Conservation (phyloP, 805 yeast species). For the Schizosaccharomyces osmophilus region DNA sequence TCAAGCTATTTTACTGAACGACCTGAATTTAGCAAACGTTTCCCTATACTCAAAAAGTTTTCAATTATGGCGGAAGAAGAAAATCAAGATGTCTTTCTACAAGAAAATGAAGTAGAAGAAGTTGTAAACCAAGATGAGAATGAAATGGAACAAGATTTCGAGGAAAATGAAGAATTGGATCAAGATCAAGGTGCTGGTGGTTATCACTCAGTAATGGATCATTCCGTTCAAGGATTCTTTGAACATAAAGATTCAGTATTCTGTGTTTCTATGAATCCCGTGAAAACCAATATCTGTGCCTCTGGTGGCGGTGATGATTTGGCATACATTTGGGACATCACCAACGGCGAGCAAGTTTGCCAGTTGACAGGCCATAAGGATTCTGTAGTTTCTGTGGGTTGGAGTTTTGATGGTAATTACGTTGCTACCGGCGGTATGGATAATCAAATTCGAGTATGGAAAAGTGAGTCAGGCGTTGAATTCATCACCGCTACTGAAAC, state of each 20-base stretch:
- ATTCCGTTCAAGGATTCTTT: conserved; percentile 1
- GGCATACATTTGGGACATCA: conserved; percentile 80
- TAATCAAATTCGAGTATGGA: conserved; percentile 56
- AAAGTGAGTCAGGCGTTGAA: conserved; percentile 37
- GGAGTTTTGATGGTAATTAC: conserved; percentile 59
- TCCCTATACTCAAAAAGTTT: conserved; percentile 9
- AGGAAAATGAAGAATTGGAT: conserved; percentile 16
- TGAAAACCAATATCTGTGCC: conserved; percentile 45
- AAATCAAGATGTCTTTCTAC: conserved; percentile 16
- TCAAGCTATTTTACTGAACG: background rate
- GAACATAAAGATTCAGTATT: conserved; percentile 66
- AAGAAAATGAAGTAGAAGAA: conserved; percentile 23
- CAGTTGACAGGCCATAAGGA: conserved; percentile 65
- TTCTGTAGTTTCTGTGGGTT: conserved; percentile 63
- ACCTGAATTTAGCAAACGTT: background rate
- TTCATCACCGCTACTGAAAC: conserved; percentile 49
- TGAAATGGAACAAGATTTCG: conserved; percentile 75
- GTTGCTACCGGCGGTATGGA: conserved; percentile 86
- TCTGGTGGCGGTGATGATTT: conserved; percentile 88
- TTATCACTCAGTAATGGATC: background rate
- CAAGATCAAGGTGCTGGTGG: background rate
- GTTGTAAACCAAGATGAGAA: conserved; percentile 70
- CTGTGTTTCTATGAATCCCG: conserved; percentile 61
- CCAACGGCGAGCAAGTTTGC: conserved; percentile 35
- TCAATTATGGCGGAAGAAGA: conserved; percentile 15